Base-by-base conservation (phyloP, 768 basidiomycete genomes). In the Podaxis carcinomalis region DNA sequence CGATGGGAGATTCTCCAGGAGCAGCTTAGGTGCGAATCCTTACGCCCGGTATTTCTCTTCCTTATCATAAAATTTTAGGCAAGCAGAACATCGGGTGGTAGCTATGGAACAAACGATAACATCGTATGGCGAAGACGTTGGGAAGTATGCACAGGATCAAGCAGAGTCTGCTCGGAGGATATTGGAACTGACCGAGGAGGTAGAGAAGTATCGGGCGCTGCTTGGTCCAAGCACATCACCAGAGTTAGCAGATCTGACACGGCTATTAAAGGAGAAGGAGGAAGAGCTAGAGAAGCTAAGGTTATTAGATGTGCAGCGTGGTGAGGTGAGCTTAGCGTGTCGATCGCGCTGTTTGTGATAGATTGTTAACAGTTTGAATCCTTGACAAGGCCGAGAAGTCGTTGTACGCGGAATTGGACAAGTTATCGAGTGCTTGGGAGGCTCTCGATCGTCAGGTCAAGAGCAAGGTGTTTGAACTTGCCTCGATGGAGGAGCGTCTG, bases 401-500 rank as follows among this genome's bases (percentile, higher is more conserved):
- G 19, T 74, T 97, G 19, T 96, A 91, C 65, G 77, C 84, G 19
- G 95, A 98, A 73, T 74, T 98, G 5, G 94, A 96, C 62, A 86
- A 87, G 63, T 68, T 99, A 14, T 93, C 94, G 14, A 81, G 86
- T 36, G 86, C 93, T 0, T 98, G 94, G 92, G 93, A 96, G 68
- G 75, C 80, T 23, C 78, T 94, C 23, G 92, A 95, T 64, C 80
- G 81, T 36, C 91, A 93, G 65, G 81, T 93, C 40, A 85, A 89
- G 67, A 89, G 80, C 71, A 97, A 96, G 73, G 83, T 95, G 1
- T 92, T 92, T 65, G 90, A 94, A 57, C 78, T 97, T n/a, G 75
- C 80, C 25, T 77, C 74, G 4, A 74, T 88, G 65, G 95, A 98
- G 70, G 89, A 92, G 25, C 84, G 83, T 60, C 67, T 95, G 54